Conservation (phyloP, 768 basidiomycete genomes). For the Mycena kentingensis region DNA sequence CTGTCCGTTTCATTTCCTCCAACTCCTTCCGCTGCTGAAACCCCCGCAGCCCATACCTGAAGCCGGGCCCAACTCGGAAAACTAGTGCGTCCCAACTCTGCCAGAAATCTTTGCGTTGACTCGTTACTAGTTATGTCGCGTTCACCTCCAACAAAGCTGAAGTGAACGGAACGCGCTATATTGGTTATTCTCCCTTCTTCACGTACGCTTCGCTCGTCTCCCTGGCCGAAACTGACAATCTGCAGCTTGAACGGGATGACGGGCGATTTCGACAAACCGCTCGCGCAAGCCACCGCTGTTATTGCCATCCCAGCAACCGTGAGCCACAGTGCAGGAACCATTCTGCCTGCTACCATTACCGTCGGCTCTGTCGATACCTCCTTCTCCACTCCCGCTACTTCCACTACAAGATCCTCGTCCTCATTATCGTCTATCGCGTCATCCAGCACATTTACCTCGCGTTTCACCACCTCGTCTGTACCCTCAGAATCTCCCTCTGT, state of each 20-base stretch:
- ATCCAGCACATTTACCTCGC: slow-evolving; percentile 15
- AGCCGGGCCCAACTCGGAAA: slow-evolving; percentile 57
- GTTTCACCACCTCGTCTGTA: slow-evolving; percentile 15
- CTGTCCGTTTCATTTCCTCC: slow-evolving; percentile 45
- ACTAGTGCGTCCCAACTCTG: slow-evolving; percentile 49
- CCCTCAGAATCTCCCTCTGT: slow-evolving; percentile 2
- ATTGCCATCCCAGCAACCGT: slow-evolving; percentile 45
- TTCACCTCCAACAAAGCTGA: slow-evolving; percentile 46
- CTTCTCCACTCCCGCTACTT: slow-evolving; percentile 21
- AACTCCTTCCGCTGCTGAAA: neutral
- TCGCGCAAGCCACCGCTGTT: slow-evolving; percentile 49
- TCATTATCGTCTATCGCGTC: slow-evolving; percentile 7
- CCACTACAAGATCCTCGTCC: slow-evolving; percentile 1
- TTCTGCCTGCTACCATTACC: slow-evolving; percentile 44
- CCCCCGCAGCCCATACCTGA: slow-evolving; percentile 50
- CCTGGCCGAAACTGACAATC: neutral
- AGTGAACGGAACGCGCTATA: slow-evolving; percentile 36
- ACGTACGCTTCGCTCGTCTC: slow-evolving; percentile 37
- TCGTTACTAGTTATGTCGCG: slow-evolving; percentile 56
- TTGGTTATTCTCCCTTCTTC: slow-evolving; percentile 57
- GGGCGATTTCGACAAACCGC: slow-evolving; percentile 54
- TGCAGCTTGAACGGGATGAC: slow-evolving; percentile 59
- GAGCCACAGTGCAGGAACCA: slow-evolving; percentile 33
- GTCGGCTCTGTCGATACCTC: slow-evolving; percentile 35
- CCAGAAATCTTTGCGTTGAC: slow-evolving; percentile 3